These are phyloP conservation scores for Dactylonectria estremocensis DNA, from an alignment of 2,329 filamentous ascomycete genomes.

Conservation along the genomic window DNA sequence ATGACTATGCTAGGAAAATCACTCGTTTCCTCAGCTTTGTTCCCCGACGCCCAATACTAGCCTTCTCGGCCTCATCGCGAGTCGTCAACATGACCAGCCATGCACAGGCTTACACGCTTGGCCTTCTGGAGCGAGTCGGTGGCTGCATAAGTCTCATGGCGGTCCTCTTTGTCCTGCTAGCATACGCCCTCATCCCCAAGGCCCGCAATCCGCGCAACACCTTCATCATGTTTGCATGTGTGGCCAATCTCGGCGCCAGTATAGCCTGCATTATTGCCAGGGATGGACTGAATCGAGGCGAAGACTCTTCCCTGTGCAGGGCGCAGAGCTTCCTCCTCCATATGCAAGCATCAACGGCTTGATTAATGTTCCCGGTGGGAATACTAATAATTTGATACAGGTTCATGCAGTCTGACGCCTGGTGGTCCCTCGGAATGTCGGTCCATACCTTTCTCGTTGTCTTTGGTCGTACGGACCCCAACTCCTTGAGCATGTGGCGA, in stretches of 20 bases:
- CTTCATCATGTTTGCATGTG: neutral
- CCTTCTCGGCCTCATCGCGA: too few species aligned
- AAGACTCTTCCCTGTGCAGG: neutral
- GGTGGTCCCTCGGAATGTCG: neutral
- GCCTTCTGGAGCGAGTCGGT: neutral
- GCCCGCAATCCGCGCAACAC: neutral
- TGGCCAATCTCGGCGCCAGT: neutral
- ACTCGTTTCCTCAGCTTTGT: too few species aligned
- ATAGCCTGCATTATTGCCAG: neutral
- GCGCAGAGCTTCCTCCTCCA: neutral
- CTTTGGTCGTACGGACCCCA: neutral
- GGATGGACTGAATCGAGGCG: neutral
- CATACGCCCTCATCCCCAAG: neutral
- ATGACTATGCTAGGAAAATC: too few species aligned
- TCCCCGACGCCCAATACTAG: too few species aligned
- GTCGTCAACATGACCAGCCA: neutral
- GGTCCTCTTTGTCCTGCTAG: neutral
- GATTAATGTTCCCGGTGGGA: neutral
- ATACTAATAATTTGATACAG: neutral
- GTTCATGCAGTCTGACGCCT: neutral
- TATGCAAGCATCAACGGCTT: neutral
- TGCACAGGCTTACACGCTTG: neutral
- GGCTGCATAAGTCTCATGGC: neutral
- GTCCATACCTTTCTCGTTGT: neutral
- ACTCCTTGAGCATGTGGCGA: neutral